Percentiles rank a stretch among this genome's conserved stretches.
These are phyloP conservation scores for Mitragyna speciosa DNA, from an alignment of 257 asterid species.

Conservation along the genomic window DNA sequence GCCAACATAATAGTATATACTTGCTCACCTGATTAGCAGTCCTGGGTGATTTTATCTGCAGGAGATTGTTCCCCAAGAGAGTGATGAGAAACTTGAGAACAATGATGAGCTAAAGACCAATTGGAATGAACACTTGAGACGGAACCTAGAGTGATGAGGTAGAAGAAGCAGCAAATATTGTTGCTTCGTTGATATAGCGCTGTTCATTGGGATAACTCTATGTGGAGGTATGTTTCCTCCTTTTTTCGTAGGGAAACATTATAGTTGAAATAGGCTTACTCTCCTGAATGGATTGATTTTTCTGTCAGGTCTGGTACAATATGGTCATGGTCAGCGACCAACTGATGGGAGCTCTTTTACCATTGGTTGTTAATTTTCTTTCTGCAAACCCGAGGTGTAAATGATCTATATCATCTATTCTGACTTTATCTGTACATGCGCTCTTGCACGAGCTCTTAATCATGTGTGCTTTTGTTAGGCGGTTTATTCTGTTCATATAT, in stretches of 20 bases:
- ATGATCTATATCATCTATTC: background rate
- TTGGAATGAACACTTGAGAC: constrained; percentile 4
- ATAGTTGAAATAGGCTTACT: background rate
- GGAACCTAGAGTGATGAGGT: background rate
- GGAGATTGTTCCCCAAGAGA: constrained; percentile 8
- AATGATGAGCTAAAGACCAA: constrained; percentile 9
- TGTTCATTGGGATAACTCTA: background rate
- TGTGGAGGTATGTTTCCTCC: background rate
- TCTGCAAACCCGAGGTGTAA: constrained; percentile 3
- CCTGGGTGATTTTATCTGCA: background rate
- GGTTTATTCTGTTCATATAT: background rate
- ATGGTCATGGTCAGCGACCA: constrained; percentile 4
- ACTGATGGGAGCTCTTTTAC: background rate
- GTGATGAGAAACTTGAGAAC: constrained; percentile 9
- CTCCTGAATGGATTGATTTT: background rate
- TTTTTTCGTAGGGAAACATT: background rate
- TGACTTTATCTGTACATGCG: constrained; percentile 18
- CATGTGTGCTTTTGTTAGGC: constrained; percentile 6
- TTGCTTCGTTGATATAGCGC: background rate
- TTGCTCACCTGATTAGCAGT: background rate
- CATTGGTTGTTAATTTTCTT: background rate
- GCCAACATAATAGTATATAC: background rate
- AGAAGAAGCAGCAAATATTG: background rate
- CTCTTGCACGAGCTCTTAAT: background rate
- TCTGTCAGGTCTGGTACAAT: constrained; percentile 3